Evolutionary conservation across 352 stramenopile genomes (phyloP).

Genomic region (Globisporangium takayamanum): DNA sequence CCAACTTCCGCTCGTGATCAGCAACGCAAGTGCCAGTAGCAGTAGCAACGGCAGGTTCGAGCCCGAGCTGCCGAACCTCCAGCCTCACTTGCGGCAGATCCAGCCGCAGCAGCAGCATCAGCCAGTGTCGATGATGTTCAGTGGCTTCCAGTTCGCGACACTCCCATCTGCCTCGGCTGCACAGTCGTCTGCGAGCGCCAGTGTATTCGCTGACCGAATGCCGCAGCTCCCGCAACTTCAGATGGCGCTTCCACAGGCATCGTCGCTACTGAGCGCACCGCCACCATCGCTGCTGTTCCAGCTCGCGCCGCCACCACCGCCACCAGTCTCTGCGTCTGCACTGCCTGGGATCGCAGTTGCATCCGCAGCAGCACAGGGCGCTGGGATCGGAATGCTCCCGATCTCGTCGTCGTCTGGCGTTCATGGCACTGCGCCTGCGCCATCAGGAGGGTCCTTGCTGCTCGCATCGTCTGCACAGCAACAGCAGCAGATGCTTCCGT

Average conservation of each 20-base stretch:
- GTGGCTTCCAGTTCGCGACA: conserved; percentile 30
- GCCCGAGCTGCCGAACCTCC: conserved; percentile 17
- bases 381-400: conserved; percentile 18
- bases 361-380: conserved; percentile 19
- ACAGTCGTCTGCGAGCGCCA: conserved; percentile 10
- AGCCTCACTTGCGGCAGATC: conserved; percentile 16
- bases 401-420: conserved; percentile 9
- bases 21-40: conserved; percentile 3
- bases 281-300: conserved; percentile 26
- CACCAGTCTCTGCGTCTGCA: conserved; percentile 9
- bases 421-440: background rate
- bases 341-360: conserved; percentile 12
- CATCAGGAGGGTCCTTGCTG: background rate
- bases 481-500: conserved; percentile 28
- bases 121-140: conserved; percentile 6
- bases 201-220: conserved; percentile 21
- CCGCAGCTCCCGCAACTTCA: conserved; percentile 47
- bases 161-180: conserved; percentile 14
- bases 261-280: conserved; percentile 34
- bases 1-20: conserved; percentile 9
- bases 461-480: conserved; percentile 3
- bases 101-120: conserved; percentile 5
- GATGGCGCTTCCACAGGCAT: conserved; percentile 37
- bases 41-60: conserved; percentile 14
- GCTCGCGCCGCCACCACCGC: conserved; percentile 3